Percentiles rank a stretch among this genome's conserved stretches.
These are phyloP conservation scores for Metschnikowia santaceciliae DNA, from an alignment of 805 yeast species.

Conservation along the genomic window DNA sequence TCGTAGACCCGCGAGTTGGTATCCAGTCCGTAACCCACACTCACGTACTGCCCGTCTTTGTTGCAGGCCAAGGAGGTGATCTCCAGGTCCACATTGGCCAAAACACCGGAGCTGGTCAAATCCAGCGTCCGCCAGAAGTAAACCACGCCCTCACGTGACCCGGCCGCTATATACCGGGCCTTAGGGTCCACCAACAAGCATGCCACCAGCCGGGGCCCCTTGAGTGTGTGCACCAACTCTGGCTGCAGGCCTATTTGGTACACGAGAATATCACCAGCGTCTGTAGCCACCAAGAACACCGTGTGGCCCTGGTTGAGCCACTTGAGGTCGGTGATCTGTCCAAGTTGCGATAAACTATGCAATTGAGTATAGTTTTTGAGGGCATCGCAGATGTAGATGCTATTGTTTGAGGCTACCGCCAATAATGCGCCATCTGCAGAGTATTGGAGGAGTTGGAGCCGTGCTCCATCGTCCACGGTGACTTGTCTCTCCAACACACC, in stretches of 20 bases:
- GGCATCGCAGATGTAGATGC: conserved; percentile 33
- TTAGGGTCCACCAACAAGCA: conserved; percentile 47
- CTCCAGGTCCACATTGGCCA: conserved; percentile 42
- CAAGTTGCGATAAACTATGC: background rate
- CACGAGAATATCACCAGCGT: conserved; percentile 41
- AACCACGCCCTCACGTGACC: conserved; percentile 55
- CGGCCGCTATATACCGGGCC: conserved; percentile 49
- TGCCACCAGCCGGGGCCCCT: conserved; percentile 49
- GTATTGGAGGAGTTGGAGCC: conserved; percentile 26
- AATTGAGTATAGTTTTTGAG: conserved; percentile 26
- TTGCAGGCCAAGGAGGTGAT: conserved; percentile 37
- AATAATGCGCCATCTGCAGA: conserved; percentile 47
- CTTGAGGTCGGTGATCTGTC: conserved; percentile 35
- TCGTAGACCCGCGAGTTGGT: conserved; percentile 41
- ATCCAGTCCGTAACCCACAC: conserved; percentile 42
- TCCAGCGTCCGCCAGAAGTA: conserved; percentile 46
- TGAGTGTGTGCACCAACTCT: conserved; percentile 16
- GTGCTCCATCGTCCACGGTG: conserved; percentile 18
- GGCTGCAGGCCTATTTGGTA: conserved; percentile 13
- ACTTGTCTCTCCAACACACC: conserved; percentile 14
- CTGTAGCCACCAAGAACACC: conserved; percentile 38
- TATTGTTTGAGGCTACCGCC: conserved; percentile 40
- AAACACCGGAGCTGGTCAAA: conserved; percentile 33
- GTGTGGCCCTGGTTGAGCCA: conserved; percentile 45
- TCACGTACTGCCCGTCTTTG: conserved; percentile 45